Base-by-base conservation (phyloP, 2,329 filamentous ascomycete species). In the Aspergillus transmontanensis region DNA sequence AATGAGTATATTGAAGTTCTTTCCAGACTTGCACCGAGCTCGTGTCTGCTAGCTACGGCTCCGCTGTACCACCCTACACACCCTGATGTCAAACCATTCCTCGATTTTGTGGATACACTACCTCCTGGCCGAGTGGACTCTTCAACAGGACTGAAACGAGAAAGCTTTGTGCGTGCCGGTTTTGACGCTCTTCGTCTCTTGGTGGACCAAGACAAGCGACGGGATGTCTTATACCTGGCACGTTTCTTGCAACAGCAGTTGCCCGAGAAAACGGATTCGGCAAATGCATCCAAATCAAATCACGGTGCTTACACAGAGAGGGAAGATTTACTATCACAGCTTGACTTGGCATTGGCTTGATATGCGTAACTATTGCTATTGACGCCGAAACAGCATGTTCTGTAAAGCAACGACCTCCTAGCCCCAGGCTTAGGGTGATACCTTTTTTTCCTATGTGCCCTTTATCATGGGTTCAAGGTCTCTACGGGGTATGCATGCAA, bases 111-210 rank as follows among this genome's bases (percentile, higher is more conserved):
- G 43, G 69, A 71, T 51, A 59, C 36, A 6, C 46, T 74, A 21
- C 68, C 73, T 28, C 63, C 68, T 9, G 58, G 58, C 26, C 63
- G 66, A 21, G 61, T 72, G 23, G 64, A 68, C 23, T 53, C 61
- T 10, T 72, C 65, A 67, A 62, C 63, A 34, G 60, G 69, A 16
- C 32, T 43, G 21, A 65, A 70, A 26, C 72, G 71, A 23, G 75
- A 74, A 58, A 64, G 67, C 39, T 69, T 79, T 50, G 68, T 79
- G 45, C 70, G 68, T 2, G 69, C 74, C n/a, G 71, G 75, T 11
- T 75, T 79, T 41, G 75, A 79, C 56, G 78, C 74, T 7, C 73
- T 81, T n/a, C 73, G 75, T 32, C 59, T 81, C 26, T 70, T 78
- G 48, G 68, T 77, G 30, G 73, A 78, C 19, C 73, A 73, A 59